Base-by-base conservation (phyloP, 164 flowering plant genomes). In the Buxus sempervirens region DNA sequence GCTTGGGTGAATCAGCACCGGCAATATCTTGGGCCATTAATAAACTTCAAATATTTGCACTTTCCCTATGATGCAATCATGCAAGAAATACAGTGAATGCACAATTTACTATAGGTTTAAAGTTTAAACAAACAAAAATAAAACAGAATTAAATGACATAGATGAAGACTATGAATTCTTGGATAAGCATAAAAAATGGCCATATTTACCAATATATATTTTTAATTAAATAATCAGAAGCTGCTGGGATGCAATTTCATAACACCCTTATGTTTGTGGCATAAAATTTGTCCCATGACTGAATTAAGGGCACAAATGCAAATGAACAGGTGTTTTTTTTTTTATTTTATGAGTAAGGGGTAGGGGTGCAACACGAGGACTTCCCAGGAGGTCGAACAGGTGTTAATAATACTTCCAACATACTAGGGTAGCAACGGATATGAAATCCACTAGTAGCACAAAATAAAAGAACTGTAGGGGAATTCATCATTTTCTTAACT, bases 1-100 rank as follows among this genome's bases (percentile, higher is more conserved):
- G 60, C 8, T 74, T 80, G 55, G 78, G 82, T 51, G 84, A 85
- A 18, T 82, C 90, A 32, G 65, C 66, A 71, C 75, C 78, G 48
- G 80, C 72, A 66, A 61, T 69, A 63, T 82, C 89, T 67, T 76
- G 79, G 63, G 79, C 84, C 94, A 91, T 89, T 70, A 54, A n/a
- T 64, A 70, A 54, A n/a, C 70, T 32, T 51, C 26, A 54, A 68
- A 67, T 60, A 71, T 41, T 51, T 36, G 32, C 32, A 22, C 58
- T 66, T 21, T 49, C 70, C 60, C 67, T 61, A 49, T 14, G 49
- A 9, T 56, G 20, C 7, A 26, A 10, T n/a, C n/a, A n/a, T n/a
- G n/a, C n/a, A 49, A 62, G 20, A 24, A 1, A 58, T 0, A 24
- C 5, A 21, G 19, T 24, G 14, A n/a, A 9, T 20, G n/a, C 51